Conservation (phyloP, 805 yeast genomes). For the Grigorovia jiainica region DNA sequence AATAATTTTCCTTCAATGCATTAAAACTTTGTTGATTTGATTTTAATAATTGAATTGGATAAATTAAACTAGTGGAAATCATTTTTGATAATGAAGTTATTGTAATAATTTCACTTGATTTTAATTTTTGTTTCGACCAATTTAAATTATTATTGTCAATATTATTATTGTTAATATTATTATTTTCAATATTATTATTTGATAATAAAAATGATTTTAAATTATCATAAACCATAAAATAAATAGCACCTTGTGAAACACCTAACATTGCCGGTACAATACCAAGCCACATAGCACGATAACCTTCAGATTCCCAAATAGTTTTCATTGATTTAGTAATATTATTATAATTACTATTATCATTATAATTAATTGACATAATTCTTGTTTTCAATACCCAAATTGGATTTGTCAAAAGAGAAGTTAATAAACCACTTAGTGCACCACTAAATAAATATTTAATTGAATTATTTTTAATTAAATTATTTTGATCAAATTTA, state of each 20-base stretch:
- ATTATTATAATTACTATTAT: slow-evolving; percentile 37
- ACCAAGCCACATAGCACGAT: slow-evolving; percentile 61
- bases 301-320: slow-evolving; percentile 47
- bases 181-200: slow-evolving; percentile 3
- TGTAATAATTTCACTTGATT: slow-evolving; percentile 41
- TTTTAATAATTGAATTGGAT: slow-evolving; percentile 77
- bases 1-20: slow-evolving; percentile 17
- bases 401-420: slow-evolving; percentile 78
- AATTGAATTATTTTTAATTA: slow-evolving; percentile 19
- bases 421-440: slow-evolving; percentile 66
- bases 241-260: slow-evolving; percentile 83
- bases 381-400: slow-evolving; percentile 94
- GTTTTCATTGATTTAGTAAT: slow-evolving; percentile 43
- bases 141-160: slow-evolving; percentile 31
- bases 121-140: slow-evolving; percentile 26
- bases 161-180: no score
- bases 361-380: slow-evolving; percentile 37
- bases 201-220: slow-evolving; percentile 37
- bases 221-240: slow-evolving; percentile 77
- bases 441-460: slow-evolving; percentile 49
- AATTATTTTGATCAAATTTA: slow-evolving; percentile 8
- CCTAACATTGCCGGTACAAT: slow-evolving; percentile 65
- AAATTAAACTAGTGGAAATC: slow-evolving; percentile 55
- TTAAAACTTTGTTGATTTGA: slow-evolving; percentile 59
- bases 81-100: slow-evolving; percentile 64